phyloP scores from a whole-genome alignment of 768 basidiomycete species.

The Symmetrospora coprosmae region DNA sequence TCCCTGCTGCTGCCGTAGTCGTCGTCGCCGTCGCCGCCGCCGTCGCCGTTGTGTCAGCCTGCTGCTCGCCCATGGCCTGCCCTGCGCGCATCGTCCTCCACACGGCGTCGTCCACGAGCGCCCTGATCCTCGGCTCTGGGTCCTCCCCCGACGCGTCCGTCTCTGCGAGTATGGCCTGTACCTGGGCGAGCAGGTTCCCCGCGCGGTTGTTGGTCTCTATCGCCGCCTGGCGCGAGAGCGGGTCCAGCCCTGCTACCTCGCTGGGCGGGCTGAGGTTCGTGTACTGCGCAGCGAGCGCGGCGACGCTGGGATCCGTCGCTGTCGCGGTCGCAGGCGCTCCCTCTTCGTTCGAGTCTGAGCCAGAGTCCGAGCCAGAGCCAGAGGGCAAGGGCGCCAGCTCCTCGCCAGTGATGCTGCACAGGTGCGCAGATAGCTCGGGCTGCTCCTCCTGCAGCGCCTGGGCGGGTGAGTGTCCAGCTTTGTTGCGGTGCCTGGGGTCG shows the following conservation, averaged over 20 bases:
- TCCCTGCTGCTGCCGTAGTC: too few relatives aligned
- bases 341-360: neutral
- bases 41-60: neutral
- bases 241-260: slow-evolving; percentile 20
- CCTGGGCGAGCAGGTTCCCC: slow-evolving; percentile 33
- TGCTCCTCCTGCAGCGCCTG: slow-evolving; percentile 31
- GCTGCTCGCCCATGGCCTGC: slow-evolving; percentile 24
- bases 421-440: slow-evolving; percentile 32
- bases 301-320: slow-evolving; percentile 23
- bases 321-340: neutral
- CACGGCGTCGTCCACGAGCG: slow-evolving; percentile 35
- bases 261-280: slow-evolving; percentile 29
- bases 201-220: slow-evolving; percentile 12
- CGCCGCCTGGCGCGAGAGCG: neutral
- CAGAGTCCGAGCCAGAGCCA: neutral
- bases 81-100: slow-evolving; percentile 31
- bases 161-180: slow-evolving; percentile 36
- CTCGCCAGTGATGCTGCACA: slow-evolving; percentile 30
- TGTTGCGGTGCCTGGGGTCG: slow-evolving; percentile 33
- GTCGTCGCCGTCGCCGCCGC: too few relatives aligned
- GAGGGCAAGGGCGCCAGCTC: neutral
- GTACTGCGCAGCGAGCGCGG: neutral
- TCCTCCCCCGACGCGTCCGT: slow-evolving; percentile 31
- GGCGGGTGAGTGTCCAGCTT: slow-evolving; percentile 37
- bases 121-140: slow-evolving; percentile 35